Evolutionary conservation across 768 basidiomycete species (phyloP).

Genomic region (Termitomyces sp.): DNA sequence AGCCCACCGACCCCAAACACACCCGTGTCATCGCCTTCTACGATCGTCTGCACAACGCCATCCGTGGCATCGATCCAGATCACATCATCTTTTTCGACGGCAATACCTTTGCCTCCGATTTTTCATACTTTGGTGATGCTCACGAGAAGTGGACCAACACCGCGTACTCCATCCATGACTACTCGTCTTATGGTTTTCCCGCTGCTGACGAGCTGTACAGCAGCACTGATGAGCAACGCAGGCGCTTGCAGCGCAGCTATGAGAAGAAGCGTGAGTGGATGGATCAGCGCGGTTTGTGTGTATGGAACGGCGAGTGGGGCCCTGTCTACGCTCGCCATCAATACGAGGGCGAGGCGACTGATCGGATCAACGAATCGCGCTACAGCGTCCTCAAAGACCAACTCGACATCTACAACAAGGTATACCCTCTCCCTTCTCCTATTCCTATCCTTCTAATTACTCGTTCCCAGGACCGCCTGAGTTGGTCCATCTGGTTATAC

Average conservation of each 20-base stretch:
- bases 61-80: constrained; percentile 62
- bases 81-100: constrained; percentile 80
- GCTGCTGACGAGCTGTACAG: constrained; percentile 48
- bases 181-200: constrained; percentile 71
- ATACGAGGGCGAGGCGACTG: constrained; percentile 53
- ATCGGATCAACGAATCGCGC: constrained; percentile 58
- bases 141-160: constrained; percentile 63
- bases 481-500: constrained; percentile 87
- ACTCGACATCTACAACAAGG: constrained; percentile 63
- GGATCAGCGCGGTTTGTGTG: constrained; percentile 58
- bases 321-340: constrained; percentile 70
- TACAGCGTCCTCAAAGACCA: constrained; percentile 71
- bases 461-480: constrained; percentile 45
- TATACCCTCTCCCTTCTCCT: constrained; percentile 13
- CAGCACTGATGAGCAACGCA: constrained; percentile 45
- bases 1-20: constrained; percentile 69
- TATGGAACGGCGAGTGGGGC: constrained; percentile 83
- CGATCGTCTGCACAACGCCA: constrained; percentile 59
- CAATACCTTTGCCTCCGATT: constrained; percentile 79
- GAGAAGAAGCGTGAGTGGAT: constrained; percentile 76
- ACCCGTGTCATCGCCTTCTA: constrained; percentile 63
- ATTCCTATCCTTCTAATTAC: neutral
- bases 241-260: constrained; percentile 49
- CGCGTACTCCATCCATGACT: constrained; percentile 78
- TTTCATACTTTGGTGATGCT: constrained; percentile 63